Evolutionary conservation across 371 early-diverging fungal species (phyloP), one percentile per base, ranked within the genome.

Genomic region (Mucor plumbeus): DNA sequence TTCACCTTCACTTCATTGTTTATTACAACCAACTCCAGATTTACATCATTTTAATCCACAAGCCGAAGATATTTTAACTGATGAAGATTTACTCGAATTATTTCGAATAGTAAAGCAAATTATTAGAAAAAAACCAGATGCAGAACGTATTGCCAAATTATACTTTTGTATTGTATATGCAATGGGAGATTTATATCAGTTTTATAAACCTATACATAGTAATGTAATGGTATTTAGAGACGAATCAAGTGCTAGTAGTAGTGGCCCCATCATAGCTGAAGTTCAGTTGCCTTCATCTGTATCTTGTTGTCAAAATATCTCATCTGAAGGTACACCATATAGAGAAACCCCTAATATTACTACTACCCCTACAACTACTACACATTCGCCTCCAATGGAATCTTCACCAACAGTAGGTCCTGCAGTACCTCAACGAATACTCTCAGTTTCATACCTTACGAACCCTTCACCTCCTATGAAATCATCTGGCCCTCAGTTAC

Each of bases 51-150:
- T 67, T 44, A 60, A 74, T 10, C 77, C 81, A 0, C 78, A 74
- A 59, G 81, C 79, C n/a, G 81, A 79, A 66, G 83, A 83, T 40
- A 83, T 83, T 44, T 60, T 83, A n/a, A 65, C 66, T 9, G 83
- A 83, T 57, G 81, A 80, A 54, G 81, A 83, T 26, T 56, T 83
- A 6, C 61, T 83, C 13, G 81, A 80, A 38, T 58, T 83, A 10
- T 83, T 83, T 69, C 77, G 78, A 63, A 72, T 80, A 26, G 59
- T 80, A 33, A 79, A 80, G 57, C 83, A 79, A 56, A 71, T 80
- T 19, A 61, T 80, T 41, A 61, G 74, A 14, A 79, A 79, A 50
- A 72, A 71, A 10, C 79, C 77, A 13, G 73, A 76, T 50, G 53
- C 81, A 9, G 81, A 80, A 53, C 65, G 72, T 39, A 31, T 83